Evolutionary conservation across 2,329 filamentous ascomycete genomes (phyloP), one percentile per base, ranked within the genome.

Genomic region (Exophiala spinifera): DNA sequence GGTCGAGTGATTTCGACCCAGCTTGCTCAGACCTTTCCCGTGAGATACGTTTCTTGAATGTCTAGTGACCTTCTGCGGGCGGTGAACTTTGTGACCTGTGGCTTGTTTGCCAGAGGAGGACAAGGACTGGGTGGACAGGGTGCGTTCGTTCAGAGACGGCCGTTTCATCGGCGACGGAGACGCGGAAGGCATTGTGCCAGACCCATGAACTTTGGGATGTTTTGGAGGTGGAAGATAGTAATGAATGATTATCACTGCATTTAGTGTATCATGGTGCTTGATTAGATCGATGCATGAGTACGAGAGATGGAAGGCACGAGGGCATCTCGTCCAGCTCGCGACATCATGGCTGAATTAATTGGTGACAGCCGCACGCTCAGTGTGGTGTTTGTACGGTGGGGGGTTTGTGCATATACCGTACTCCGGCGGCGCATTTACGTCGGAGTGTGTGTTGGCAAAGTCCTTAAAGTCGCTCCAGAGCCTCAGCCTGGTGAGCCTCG

Each of bases 31-130:
- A 49, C 73, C 73, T 63, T 75, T 76, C 28, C 70, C 68, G 53
- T 71, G 67, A 7, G 74, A 76, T 8, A 69, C 68, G 57, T 74
- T 76, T 51, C 73, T 70, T 45, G 65, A 65, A 57, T 76, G 73
- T 19, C 60, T 51, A 46, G 65, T 73, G 40, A 76, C 74, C 33
- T 74, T 65, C 66, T 76, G 74, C 33, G 72, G 64, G 40, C 73
- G 71, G 60, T 72, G 69, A 31, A 64, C 60, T 56, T 72, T 72
- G 53, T 71, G 69, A 19, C 31, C 42, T 8, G 47, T 55, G 34
- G 57, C 46, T 39, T 59, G 62, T 47, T 60, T 63, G 44, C 53
- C 53, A 7, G 62, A 63, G 13, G 63, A 62, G 25, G 61, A 63
- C 20, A 62, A 51, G n/a, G 61, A 62, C 44, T 59, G 46, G 19